These are phyloP conservation scores for Saccharomycopsis schoenii DNA, from an alignment of 805 yeast genomes.

Conservation along the genomic window DNA sequence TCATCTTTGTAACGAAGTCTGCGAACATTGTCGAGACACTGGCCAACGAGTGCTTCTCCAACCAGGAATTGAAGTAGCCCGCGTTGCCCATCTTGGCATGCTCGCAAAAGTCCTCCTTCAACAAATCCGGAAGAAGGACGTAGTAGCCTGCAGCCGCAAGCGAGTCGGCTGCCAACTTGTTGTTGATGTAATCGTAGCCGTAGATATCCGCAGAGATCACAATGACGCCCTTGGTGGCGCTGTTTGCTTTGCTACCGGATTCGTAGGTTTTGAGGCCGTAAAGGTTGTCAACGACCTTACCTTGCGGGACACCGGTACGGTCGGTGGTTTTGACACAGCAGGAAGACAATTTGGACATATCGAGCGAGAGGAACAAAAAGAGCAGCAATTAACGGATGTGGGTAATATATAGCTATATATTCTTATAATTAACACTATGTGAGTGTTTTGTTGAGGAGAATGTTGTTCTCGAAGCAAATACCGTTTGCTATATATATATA, in stretches of 20 bases:
- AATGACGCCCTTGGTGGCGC: conserved; percentile 31
- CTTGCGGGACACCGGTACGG: conserved; percentile 11
- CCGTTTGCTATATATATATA: no score
- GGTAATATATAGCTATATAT: no score
- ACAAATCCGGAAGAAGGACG: conserved; percentile 69
- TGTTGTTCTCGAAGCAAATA: no score
- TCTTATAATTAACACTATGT: no score
- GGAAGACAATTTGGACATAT: not conserved
- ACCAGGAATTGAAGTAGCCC: conserved; percentile 36
- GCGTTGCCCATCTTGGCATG: conserved; percentile 19
- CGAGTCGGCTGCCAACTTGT: conserved; percentile 51
- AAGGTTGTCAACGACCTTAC: not conserved
- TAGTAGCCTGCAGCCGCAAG: conserved; percentile 54
- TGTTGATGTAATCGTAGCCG: conserved; percentile 53
- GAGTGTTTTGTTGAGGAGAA: no score
- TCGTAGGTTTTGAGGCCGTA: conserved; percentile 12
- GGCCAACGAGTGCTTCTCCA: conserved; percentile 40
- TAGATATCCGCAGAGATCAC: conserved; percentile 62
- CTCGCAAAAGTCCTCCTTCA: conserved; percentile 43
- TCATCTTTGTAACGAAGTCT: conserved; percentile 36
- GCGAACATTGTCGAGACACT: conserved; percentile 39
- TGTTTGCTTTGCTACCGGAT: conserved; percentile 33
- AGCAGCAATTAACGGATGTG: no score
- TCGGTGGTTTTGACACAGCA: conserved; percentile 9
- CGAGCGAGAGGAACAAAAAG: not conserved